Base-by-base conservation (phyloP, 2,329 filamentous ascomycete genomes). In the Cytospora schulzeri region DNA sequence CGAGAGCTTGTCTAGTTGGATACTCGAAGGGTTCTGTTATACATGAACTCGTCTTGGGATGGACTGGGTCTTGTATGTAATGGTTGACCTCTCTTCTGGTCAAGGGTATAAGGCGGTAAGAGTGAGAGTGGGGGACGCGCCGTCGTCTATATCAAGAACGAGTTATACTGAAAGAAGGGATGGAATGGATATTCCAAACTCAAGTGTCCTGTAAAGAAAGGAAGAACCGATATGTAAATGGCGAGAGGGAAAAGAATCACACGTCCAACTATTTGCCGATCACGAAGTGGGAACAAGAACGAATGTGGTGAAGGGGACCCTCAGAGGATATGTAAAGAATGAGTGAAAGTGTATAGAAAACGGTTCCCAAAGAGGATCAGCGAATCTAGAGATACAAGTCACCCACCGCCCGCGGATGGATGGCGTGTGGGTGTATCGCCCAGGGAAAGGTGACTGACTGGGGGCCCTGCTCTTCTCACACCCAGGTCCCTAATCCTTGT, bases 201-300 rank as follows among this genome's bases (percentile, higher is more conserved):
- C 76, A 75, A 81, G 76, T 41, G 38, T 76, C 76, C 77, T 71
- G 52, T 56, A 76, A 80, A 80, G 78, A 76, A 80, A 80, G 77
- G 75, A 80, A 79, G 79, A 81, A 79, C 77, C 78, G 76, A 78
- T 78, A 78, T 76, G 76, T 76, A 77, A 79, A 78, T 75, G 69
- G 72, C 45, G 72, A 73, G 73, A 72, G 71, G n/a, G 69, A 75
- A 78, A 77, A 78, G 74, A 74, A 79, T 78, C 76, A 80, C 74
- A 76, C 71, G 74, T 74, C 74, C 75, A 75, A 76, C 77, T 76
- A 78, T 76, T 72, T 81, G 79, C 77, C 79, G 79, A 82, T 83
- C 79, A 77, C 79, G 71, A 71, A 69, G 76, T 77, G 74, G 74
- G 73, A 72, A 76, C 70, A 66, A 70, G 74, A 76, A 73, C 70